phyloP scores from a whole-genome alignment of 73 alveolate species.

The Tetrahymena malaccensis region DNA sequence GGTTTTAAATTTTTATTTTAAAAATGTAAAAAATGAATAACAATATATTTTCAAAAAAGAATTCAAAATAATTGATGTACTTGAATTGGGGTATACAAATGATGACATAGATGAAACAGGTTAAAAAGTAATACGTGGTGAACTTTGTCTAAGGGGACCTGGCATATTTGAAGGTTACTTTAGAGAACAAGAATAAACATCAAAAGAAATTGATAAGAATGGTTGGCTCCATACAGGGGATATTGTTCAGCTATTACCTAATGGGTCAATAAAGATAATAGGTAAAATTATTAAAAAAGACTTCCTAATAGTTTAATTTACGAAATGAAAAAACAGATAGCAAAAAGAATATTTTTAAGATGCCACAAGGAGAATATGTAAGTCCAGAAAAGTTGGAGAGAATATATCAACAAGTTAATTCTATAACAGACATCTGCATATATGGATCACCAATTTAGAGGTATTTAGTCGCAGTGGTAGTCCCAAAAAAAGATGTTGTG shows the following conservation, averaged over 20 bases:
- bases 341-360: conserved; percentile 63
- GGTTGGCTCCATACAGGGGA: conserved; percentile 88
- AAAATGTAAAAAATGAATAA: not conserved
- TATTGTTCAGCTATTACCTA: conserved; percentile 48
- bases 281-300: not conserved
- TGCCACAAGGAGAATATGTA: conserved; percentile 75
- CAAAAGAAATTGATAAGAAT: conserved; percentile 56
- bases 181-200: conserved; percentile 64
- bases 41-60: conserved; percentile 30
- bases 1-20: conserved; percentile 17
- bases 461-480: conserved; percentile 12
- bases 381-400: conserved; percentile 80
- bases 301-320: not conserved
- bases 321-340: not conserved
- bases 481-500: not conserved
- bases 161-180: conserved; percentile 60
- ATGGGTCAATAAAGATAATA: conserved; percentile 42
- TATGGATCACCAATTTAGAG: not conserved
- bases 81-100: conserved; percentile 54
- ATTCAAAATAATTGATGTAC: conserved; percentile 54
- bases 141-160: conserved; percentile 64
- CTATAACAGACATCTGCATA: conserved; percentile 55
- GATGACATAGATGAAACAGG: conserved; percentile 68
- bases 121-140: conserved; percentile 52
- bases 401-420: conserved; percentile 31